These are phyloP conservation scores for Dendrobium catenatum DNA, from an alignment of 106 monocot species.

Conservation along the genomic window DNA sequence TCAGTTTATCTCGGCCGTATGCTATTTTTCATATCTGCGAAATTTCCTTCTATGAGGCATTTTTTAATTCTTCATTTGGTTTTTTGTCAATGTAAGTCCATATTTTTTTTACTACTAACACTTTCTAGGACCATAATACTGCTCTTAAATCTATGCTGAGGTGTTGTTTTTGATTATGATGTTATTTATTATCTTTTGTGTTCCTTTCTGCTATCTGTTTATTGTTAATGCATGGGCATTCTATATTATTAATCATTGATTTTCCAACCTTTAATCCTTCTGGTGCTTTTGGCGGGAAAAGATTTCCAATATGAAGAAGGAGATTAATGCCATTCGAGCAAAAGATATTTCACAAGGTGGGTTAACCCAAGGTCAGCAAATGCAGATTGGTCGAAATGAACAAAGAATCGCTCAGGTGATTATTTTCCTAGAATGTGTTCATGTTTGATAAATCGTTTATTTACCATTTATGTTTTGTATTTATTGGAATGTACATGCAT, in stretches of 20 bases:
- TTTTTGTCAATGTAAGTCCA: neutral
- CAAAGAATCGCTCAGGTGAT: slow-evolving; percentile 88
- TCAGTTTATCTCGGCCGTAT: neutral
- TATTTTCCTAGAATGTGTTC: neutral
- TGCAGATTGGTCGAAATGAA: slow-evolving; percentile 98
- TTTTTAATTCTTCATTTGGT: neutral
- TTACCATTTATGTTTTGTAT: neutral
- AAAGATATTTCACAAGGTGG: slow-evolving; percentile 99
- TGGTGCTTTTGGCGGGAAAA: slow-evolving; percentile 22
- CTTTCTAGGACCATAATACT: neutral
- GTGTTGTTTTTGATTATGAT: neutral
- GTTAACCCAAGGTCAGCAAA: slow-evolving; percentile 97
- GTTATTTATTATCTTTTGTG: neutral
- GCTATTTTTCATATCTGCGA: neutral
- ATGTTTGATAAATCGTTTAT: neutral
- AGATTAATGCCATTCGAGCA: slow-evolving; percentile 88
- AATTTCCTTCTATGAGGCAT: neutral
- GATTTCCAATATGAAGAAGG: slow-evolving; percentile 97
- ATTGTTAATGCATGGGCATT: neutral
- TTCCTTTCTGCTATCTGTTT: neutral
- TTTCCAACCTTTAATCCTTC: neutral
- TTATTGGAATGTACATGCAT: neutral
- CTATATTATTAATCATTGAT: neutral
- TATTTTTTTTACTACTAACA: neutral
- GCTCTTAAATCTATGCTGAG: neutral